A percentile compares a stretch with the other conserved stretches of the same genome.
Conservation (phyloP, 1,284 basidiomycete species). For the Cryptococcus floricola region DNA sequence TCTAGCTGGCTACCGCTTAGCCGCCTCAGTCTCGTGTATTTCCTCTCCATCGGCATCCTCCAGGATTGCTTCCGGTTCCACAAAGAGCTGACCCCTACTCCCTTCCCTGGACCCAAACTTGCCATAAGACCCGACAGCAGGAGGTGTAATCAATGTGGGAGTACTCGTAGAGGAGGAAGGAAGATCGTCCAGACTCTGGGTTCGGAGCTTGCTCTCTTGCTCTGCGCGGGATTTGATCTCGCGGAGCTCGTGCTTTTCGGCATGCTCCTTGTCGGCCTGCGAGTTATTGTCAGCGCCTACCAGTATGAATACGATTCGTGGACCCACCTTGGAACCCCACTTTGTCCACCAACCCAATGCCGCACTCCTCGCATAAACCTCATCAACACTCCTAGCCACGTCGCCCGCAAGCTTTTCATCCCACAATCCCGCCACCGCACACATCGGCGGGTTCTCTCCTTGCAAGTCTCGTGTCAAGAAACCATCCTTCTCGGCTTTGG, state of each 20-base stretch:
- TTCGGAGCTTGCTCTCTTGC: slow-evolving; percentile 4
- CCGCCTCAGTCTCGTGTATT: too few relatives aligned
- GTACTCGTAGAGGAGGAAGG: neutral
- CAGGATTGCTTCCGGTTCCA: neutral
- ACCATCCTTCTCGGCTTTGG: slow-evolving; percentile 32
- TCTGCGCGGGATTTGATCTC: slow-evolving; percentile 18
- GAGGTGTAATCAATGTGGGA: neutral
- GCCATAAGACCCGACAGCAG: neutral
- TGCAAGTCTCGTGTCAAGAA: slow-evolving; percentile 41
- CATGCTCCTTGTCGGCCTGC: slow-evolving; percentile 34
- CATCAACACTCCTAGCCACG: slow-evolving; percentile 44
- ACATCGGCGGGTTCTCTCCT: slow-evolving; percentile 41
- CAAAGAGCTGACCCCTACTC: neutral
- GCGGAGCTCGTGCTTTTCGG: slow-evolving; percentile 29
- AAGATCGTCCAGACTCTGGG: neutral
- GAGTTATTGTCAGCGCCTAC: neutral
- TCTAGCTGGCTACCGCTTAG: too few relatives aligned
- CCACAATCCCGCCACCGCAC: slow-evolving; percentile 36
- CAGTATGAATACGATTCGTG: neutral
- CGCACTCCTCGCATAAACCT: slow-evolving; percentile 30
- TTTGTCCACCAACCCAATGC: slow-evolving; percentile 41
- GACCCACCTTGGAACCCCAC: slow-evolving; percentile 36
- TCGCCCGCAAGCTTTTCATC: slow-evolving; percentile 34
- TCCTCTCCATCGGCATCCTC: too few relatives aligned
- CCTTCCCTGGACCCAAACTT: neutral